These are phyloP conservation scores for Pseudoneurospora amorphoporcata DNA, from an alignment of 495 filamentous ascomycete genomes.

Conservation along the genomic window DNA sequence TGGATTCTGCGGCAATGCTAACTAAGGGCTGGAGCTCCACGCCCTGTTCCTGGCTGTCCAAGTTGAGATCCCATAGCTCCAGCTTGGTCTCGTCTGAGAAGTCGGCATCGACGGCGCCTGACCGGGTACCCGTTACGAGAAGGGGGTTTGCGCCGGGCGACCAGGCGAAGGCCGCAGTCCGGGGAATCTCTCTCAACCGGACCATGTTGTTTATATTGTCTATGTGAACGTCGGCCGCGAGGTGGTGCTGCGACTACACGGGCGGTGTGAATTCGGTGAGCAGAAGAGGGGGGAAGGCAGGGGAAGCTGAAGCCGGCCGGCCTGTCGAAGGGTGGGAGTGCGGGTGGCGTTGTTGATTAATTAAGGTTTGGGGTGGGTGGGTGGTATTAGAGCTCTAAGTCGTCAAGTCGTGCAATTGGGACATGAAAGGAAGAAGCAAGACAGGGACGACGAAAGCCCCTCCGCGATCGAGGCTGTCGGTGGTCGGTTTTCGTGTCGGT, in stretches of 20 bases:
- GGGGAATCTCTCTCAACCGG: conserved; percentile 83
- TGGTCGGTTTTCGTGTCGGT: background rate
- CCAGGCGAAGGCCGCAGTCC: conserved; percentile 97
- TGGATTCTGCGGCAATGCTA: conserved; percentile 78
- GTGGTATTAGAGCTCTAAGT: background rate
- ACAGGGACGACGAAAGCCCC: conserved; percentile 12
- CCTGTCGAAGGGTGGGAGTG: background rate
- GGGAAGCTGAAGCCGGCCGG: background rate
- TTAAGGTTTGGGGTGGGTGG: background rate
- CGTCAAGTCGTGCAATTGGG: conserved; percentile 11
- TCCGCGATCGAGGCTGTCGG: conserved; percentile 1
- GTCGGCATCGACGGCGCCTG: conserved; percentile 90
- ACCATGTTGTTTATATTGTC: conserved; percentile 58
- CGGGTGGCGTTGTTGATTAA: conserved; percentile 1
- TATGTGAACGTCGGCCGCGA: background rate
- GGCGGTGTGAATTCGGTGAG: background rate
- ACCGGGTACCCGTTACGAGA: conserved; percentile 89
- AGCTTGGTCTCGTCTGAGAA: conserved; percentile 96
- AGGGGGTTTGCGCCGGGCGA: conserved; percentile 69
- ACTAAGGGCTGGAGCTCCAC: conserved; percentile 78
- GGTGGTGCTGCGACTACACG: background rate
- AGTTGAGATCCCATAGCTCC: conserved; percentile 87
- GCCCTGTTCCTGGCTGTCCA: conserved; percentile 61
- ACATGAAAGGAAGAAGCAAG: background rate
- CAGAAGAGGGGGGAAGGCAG: background rate